These are phyloP conservation scores for Babesia caballi DNA, from an alignment of 169 alveolate species.

Conservation along the genomic window DNA sequence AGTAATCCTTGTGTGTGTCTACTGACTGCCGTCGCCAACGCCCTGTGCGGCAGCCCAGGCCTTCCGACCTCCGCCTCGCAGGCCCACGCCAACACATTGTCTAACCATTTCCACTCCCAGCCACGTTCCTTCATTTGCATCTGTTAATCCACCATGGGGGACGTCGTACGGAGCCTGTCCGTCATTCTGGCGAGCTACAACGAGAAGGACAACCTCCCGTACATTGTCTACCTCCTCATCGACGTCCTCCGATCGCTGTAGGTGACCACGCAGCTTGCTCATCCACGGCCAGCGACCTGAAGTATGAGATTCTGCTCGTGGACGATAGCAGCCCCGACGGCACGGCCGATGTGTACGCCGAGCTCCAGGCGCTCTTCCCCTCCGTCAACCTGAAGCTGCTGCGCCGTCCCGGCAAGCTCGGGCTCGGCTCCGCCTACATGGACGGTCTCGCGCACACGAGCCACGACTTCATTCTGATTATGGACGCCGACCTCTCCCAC, in stretches of 20 bases:
- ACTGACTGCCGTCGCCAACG: no score
- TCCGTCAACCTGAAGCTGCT: constrained; percentile 80
- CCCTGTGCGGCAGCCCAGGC: no score
- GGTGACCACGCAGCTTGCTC: background rate
- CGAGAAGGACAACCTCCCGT: constrained; percentile 93
- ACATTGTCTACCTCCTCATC: constrained; percentile 83
- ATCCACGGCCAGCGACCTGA: constrained; percentile 63
- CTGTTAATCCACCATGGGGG: constrained; percentile 17
- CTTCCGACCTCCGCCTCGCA: no score
- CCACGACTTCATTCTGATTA: constrained; percentile 90
- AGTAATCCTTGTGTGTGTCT: no score
- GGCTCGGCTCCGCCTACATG: constrained; percentile 95
- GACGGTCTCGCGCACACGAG: constrained; percentile 89
- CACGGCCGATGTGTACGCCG: constrained; percentile 85
- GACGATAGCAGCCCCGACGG: constrained; percentile 96
- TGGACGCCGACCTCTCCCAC: constrained; percentile 98
- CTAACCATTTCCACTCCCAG: no score
- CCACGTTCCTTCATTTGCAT: no score
- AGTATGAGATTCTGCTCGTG: constrained; percentile 89
- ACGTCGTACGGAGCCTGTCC: constrained; percentile 29
- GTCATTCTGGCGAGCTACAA: constrained; percentile 93
- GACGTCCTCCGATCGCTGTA: constrained; percentile 81
- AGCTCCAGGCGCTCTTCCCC: constrained; percentile 85
- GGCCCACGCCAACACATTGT: no score
- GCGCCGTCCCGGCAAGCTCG: constrained; percentile 91